Evolutionary conservation across 345 rosid genomes (phyloP).

Genomic region (Corymbia maculata): DNA sequence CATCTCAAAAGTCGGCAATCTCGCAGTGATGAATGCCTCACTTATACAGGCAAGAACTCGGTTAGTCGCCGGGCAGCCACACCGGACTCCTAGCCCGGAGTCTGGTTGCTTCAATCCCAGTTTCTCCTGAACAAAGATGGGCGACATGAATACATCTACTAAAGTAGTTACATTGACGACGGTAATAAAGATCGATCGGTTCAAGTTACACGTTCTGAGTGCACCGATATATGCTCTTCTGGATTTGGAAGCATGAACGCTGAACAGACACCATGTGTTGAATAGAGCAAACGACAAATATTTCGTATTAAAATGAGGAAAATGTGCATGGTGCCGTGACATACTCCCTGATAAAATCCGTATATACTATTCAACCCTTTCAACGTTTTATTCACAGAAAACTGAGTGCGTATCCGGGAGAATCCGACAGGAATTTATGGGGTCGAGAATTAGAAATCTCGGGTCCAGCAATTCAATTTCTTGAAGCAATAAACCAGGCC

Average conservation of each 20-base stretch:
- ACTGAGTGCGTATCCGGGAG: background rate
- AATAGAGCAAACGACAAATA: background rate
- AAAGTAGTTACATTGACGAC: background rate
- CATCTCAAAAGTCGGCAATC: background rate
- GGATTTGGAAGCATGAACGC: background rate
- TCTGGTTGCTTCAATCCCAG: background rate
- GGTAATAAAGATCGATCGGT: background rate
- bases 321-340: background rate
- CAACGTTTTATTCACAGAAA: background rate
- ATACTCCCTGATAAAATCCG: background rate
- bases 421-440: background rate
- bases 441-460: background rate
- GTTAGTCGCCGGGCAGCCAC: background rate
- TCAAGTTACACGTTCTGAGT: background rate
- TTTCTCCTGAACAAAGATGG: background rate
- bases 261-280: background rate
- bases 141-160: background rate
- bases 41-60: background rate
- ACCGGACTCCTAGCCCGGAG: background rate
- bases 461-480: background rate
- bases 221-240: background rate
- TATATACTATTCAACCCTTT: background rate
- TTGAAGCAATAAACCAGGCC: background rate
- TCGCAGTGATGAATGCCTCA: background rate
- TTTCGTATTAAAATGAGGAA: background rate